These are phyloP conservation scores for Penicillium tannophilum DNA, from an alignment of 495 filamentous ascomycete species.

Conservation along the genomic window DNA sequence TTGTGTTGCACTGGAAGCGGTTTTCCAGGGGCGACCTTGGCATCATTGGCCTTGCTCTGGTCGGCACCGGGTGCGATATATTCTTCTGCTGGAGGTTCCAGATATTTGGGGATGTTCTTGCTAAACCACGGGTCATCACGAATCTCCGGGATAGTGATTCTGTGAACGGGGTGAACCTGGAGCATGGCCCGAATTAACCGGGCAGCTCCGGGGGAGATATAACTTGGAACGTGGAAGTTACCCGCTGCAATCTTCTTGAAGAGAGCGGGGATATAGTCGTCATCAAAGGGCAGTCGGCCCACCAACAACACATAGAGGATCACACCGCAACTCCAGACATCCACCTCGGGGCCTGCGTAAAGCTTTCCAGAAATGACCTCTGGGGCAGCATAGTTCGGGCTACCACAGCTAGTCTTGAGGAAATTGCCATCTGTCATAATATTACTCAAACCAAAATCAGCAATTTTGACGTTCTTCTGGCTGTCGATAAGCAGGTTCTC, in stretches of 20 bases:
- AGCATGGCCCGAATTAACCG: conserved; percentile 90
- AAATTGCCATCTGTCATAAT: conserved; percentile 99
- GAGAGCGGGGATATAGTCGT: conserved; percentile 87
- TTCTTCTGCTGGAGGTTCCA: conserved; percentile 88
- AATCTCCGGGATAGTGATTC: conserved; percentile 91
- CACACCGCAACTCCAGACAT: conserved; percentile 99
- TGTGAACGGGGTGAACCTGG: conserved; percentile 89
- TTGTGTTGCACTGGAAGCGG: conserved; percentile 78
- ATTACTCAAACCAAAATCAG: conserved; percentile 97
- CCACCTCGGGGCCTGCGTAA: conserved; percentile 96
- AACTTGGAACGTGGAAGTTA: conserved; percentile 83
- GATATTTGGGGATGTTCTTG: conserved; percentile 79
- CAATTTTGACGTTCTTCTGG: conserved; percentile 96
- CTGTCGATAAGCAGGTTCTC: conserved; percentile 95
- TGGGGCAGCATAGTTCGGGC: conserved; percentile 96
- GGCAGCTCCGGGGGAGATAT: conserved; percentile 83
- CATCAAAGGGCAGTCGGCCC: conserved; percentile 91
- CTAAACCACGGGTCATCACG: conserved; percentile 94
- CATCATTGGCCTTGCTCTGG: conserved; percentile 82
- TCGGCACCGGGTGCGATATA: conserved; percentile 93
- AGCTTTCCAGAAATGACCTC: conserved; percentile 98
- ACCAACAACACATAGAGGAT: conserved; percentile 95
- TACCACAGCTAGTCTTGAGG: conserved; percentile 96
- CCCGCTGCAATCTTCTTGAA: conserved; percentile 91
- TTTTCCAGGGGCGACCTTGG: conserved; percentile 75